Evolutionary conservation across 139 green algal genomes (phyloP), one percentile per base, ranked within the genome.

Genomic region (Dunaliella primolecta): DNA sequence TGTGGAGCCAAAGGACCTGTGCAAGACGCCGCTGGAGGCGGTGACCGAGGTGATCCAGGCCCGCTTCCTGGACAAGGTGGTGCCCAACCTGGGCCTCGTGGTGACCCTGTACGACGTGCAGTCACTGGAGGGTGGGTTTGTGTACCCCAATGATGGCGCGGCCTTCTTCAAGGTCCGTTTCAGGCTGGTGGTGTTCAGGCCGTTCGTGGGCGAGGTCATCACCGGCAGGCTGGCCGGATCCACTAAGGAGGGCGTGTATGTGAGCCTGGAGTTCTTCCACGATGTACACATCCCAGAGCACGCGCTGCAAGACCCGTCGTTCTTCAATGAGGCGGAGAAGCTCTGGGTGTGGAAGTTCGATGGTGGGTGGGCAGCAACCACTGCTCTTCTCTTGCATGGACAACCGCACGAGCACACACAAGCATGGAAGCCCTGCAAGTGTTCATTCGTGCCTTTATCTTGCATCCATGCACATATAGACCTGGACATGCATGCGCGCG

Each of bases 251-350:
- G 95, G 95, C 0, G 64, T 98, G 23, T 79, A 89, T 20, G 84
- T 98, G 2, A 93, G 85, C n/a, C 71, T 99, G 1, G 96, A 94
- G 24, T 99, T 99, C 88, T 98, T 98, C 57, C 86, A 94, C 2
- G 96, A 99, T 83, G 85, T 98, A 0, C n/a, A 93, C 27, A 92
- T 99, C 21, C 70, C 81, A 71, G 71, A 85, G 71, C 64, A 64
- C 75, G 34, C 56, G 7, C 34, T 86, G 32, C 88, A 90, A 27
- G 89, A 93, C 20, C 92, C 94, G 0, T 93, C 88, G 23, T 91
- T 90, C 75, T 97, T 90, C 83, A 83, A 96, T 57, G 88, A 95
- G 34, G 32, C 85, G 1, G 93, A 97, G 83, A 87, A 92, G 64
- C 76, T 94, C 1, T 98, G 95, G 95, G 81, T 94, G 2, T 97